These are phyloP conservation scores for Plantago major DNA, from an alignment of 257 asterid genomes.

Conservation along the genomic window DNA sequence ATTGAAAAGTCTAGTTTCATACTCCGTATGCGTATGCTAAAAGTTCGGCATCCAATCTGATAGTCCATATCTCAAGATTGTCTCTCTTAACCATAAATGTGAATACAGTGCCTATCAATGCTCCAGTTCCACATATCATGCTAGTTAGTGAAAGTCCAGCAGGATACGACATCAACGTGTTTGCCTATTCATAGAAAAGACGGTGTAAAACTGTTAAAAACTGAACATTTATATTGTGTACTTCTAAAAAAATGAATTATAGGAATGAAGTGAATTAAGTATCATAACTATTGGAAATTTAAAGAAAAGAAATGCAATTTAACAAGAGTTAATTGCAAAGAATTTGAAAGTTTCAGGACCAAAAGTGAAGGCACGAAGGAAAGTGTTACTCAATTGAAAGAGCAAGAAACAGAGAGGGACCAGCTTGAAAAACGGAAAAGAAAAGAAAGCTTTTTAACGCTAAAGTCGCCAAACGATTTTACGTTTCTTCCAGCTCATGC, in stretches of 20 bases:
- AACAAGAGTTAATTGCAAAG: too few relatives aligned
- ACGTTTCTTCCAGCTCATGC: too few relatives aligned
- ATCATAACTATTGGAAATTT: too few relatives aligned
- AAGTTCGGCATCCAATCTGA: conserved; percentile 44
- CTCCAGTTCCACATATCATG: conserved; percentile 38
- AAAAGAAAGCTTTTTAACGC: too few relatives aligned
- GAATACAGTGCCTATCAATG: conserved; percentile 26
- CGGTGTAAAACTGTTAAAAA: not conserved
- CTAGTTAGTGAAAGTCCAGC: conserved; percentile 41
- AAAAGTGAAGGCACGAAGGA: too few relatives aligned
- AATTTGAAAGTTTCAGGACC: too few relatives aligned
- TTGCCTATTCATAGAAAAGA: conserved; percentile 13
- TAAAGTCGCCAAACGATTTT: too few relatives aligned
- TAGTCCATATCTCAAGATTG: conserved; percentile 41
- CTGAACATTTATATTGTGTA: not conserved
- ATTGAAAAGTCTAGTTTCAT: conserved; percentile 24
- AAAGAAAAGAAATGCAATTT: too few relatives aligned
- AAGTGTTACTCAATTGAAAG: too few relatives aligned
- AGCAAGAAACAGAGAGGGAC: too few relatives aligned
- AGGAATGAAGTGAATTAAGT: not conserved
- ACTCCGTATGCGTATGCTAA: conserved; percentile 51
- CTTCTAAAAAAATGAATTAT: not conserved
- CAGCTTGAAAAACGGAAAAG: too few relatives aligned
- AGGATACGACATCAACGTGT: conserved; percentile 40
- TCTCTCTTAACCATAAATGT: conserved; percentile 35